Base-by-base conservation (phyloP, 257 asterid genomes). In the Scutellaria galericulata region DNA sequence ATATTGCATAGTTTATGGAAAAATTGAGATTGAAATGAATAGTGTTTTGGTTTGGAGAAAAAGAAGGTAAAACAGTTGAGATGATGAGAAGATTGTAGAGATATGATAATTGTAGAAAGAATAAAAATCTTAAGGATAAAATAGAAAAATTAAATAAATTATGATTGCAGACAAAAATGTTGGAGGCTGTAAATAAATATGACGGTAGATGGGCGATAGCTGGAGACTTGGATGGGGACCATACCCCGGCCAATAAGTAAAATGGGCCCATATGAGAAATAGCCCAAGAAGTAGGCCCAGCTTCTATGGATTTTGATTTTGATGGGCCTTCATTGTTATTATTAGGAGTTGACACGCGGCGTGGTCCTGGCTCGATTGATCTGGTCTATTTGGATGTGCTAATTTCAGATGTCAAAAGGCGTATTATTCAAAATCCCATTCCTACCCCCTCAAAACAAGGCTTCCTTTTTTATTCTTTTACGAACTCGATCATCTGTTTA, bases 281-380 rank as follows among this genome's bases (percentile, higher is more conserved):
- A 52, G 69, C 47, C 68, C 69, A 58, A 48, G 14, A 6, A 4
- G 2, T 8, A 9, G 57, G 70, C 70, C 70, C 41, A 39, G 54
- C 35, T 35, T 14, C 7, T 51, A 6, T 5, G 37, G 54, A 12
- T 1, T 60, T 47, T 47, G 51, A 46, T 44, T 73, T 45, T 55
- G 51, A 66, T 74, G 78, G 73, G 52, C 76, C 73, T 9, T 14
- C 22, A 55, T 54, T n/a, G 22, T 42, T 40, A 24, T 11, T 7
- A 9, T 41, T 42, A 24, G 10, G 35, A 27, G 66, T 27, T 64
- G 68, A 59, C 68, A 59, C 50, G 68, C 6, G 71, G 45, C 71
- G 35, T 13, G 40, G 39, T 72, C 45, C 7, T 37, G 13, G 42
- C 69, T 24, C 41, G 35, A 61, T 60, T 37, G 48, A 8, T 31